These are phyloP conservation scores for Fagopyrum homotropicum DNA, from an alignment of 148 eudicot genomes.

Conservation along the genomic window DNA sequence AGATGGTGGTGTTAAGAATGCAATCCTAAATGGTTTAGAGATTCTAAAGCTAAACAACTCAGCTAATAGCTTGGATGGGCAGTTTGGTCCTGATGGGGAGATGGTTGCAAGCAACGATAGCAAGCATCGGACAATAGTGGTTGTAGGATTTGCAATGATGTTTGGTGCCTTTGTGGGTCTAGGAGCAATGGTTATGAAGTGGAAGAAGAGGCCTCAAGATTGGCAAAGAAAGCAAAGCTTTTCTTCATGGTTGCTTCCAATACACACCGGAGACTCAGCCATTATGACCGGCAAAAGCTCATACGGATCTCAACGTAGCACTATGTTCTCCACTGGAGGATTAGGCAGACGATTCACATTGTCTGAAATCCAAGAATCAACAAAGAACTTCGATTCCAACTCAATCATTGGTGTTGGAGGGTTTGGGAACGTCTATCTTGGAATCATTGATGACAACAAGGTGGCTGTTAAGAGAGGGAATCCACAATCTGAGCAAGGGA, in stretches of 20 bases:
- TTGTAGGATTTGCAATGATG: constrained; percentile 91
- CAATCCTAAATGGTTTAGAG: constrained; percentile 66
- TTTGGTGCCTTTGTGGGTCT: constrained; percentile 84
- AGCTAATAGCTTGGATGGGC: constrained; percentile 65
- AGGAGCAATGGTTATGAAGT: constrained; percentile 82
- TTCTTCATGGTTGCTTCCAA: constrained; percentile 81
- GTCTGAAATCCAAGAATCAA: constrained; percentile 61
- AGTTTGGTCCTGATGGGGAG: constrained; percentile 52
- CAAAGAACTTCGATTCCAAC: constrained; percentile 54
- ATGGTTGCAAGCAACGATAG: constrained; percentile 8
- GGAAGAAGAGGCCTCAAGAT: constrained; percentile 77
- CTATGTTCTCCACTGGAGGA: constrained; percentile 49
- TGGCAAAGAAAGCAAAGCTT: constrained; percentile 79
- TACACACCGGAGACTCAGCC: constrained; percentile 61
- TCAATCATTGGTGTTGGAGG: constrained; percentile 81
- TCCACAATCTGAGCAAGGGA: constrained; percentile 85
- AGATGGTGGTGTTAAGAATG: constrained; percentile 43
- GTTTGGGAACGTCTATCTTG: constrained; percentile 77
- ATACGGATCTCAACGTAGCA: constrained; percentile 48
- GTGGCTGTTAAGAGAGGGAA: constrained; percentile 81
- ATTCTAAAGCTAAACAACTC: constrained; percentile 67
- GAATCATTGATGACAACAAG: constrained; percentile 50
- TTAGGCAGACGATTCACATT: constrained; percentile 63
- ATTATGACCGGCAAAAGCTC: constrained; percentile 43
- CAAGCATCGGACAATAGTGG: constrained; percentile 46